Percentiles rank a stretch among this genome's conserved stretches.
These are phyloP conservation scores for Phaeomoniella chlamydospora DNA, from an alignment of 2,329 filamentous ascomycete genomes.

Conservation along the genomic window DNA sequence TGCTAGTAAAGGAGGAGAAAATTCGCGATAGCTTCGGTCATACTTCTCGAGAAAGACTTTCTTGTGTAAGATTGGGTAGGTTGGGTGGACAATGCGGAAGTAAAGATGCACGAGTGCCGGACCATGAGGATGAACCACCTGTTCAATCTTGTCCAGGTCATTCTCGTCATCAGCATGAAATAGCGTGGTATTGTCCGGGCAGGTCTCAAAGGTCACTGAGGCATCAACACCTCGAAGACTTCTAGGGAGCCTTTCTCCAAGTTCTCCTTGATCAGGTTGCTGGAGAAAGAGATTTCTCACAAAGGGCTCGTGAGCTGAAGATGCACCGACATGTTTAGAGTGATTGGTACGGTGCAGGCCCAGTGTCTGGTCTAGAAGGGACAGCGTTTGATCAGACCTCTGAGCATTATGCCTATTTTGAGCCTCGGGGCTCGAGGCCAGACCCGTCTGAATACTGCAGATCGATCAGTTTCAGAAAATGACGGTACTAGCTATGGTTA, in stretches of 20 bases:
- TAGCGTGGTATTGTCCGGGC: background rate
- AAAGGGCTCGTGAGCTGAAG: background rate
- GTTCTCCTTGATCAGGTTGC: background rate
- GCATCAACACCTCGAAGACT: background rate
- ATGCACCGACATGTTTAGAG: background rate
- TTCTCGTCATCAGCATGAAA: conserved; percentile 2
- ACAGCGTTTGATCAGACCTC: background rate
- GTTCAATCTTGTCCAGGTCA: conserved; percentile 39
- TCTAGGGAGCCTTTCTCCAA: background rate
- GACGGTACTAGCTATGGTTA: too few relatives aligned
- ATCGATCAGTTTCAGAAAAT: too few relatives aligned
- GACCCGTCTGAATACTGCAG: background rate
- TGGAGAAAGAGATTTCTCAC: background rate
- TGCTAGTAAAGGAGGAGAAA: conserved; percentile 62
- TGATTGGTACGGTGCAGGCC: conserved; percentile 1
- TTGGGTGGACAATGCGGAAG: conserved; percentile 67
- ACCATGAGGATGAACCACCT: conserved; percentile 63
- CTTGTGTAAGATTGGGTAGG: conserved; percentile 72
- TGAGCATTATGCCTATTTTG: background rate
- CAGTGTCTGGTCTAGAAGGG: background rate
- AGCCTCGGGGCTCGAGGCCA: background rate
- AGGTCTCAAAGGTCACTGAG: background rate
- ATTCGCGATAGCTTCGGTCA: conserved; percentile 54
- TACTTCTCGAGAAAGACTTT: conserved; percentile 68
- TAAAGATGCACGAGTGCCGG: conserved; percentile 64